Evolutionary conservation across 2,329 filamentous ascomycete genomes (phyloP).

Genomic region (Lachnellula suecica): DNA sequence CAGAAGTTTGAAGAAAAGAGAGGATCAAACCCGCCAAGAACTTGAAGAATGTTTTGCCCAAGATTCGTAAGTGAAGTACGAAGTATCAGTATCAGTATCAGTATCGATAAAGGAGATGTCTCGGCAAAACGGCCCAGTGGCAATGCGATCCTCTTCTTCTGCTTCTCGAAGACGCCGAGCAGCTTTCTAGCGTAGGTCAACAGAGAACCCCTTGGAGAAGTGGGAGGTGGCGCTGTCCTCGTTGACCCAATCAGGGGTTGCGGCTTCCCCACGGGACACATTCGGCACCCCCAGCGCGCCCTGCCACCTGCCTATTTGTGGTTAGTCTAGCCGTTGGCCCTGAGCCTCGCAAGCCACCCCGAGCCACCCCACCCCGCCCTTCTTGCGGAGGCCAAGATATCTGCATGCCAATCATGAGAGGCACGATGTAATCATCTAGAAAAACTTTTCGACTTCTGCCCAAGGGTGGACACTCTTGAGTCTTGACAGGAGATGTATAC

Average conservation of each 20-base stretch:
- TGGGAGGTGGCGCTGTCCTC: background rate
- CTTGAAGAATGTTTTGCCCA: too few species aligned
- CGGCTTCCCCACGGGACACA: slow-evolving; percentile 8
- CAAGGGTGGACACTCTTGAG: too few species aligned
- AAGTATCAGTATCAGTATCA: too few species aligned
- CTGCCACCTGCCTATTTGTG: slow-evolving; percentile 8
- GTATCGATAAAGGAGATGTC: too few species aligned
- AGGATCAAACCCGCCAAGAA: background rate
- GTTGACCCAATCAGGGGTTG: slow-evolving; percentile 6
- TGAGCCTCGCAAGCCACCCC: background rate
- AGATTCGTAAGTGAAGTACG: too few species aligned
- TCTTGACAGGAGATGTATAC: too few species aligned
- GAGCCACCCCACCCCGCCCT: background rate
- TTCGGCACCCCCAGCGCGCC: background rate
- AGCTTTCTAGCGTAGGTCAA: too few species aligned
- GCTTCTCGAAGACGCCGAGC: too few species aligned
- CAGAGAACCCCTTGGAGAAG: too few species aligned
- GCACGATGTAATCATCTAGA: slow-evolving; percentile 4
- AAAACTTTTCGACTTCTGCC: too few species aligned
- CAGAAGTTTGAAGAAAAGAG: background rate
- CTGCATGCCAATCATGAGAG: slow-evolving; percentile 3
- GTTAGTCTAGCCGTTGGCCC: slow-evolving; percentile 6
- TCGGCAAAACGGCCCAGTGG: too few species aligned
- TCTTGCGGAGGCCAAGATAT: background rate
- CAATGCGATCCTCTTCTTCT: too few species aligned